Evolutionary conservation across 345 rosid species (phyloP).

Genomic region (Adansonia digitata): DNA sequence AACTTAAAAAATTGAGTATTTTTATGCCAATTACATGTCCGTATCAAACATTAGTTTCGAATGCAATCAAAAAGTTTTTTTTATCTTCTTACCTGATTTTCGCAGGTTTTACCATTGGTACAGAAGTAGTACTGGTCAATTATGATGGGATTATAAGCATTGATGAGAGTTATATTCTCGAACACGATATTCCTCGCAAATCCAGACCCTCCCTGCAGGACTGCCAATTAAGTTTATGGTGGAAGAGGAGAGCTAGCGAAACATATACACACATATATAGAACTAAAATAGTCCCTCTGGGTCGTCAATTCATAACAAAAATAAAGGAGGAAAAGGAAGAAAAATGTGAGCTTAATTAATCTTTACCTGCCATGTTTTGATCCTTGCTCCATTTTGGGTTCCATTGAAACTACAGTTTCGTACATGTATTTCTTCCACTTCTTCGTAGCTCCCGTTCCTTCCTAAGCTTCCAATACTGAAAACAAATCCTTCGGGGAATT

Average conservation of each 20-base stretch:
- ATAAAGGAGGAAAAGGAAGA: no score
- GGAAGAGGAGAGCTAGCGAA: not conserved
- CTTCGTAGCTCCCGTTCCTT: not conserved
- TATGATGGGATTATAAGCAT: not conserved
- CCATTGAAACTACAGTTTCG: not conserved
- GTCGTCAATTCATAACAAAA: no score
- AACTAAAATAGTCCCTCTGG: no score
- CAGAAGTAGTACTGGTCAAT: not conserved
- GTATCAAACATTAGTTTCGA: no score
- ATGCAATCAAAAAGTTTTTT: no score
- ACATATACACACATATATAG: no score
- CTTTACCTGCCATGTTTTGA: constrained; percentile 1
- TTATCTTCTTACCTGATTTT: not conserved
- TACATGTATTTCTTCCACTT: not conserved
- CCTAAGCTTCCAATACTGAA: not conserved
- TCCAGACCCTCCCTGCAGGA: not conserved
- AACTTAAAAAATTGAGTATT: no score
- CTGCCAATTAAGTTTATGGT: not conserved
- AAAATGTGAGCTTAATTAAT: no score
- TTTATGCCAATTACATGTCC: no score
- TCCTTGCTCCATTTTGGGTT: not conserved
- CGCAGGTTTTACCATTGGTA: not conserved
- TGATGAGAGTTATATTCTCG: not conserved
- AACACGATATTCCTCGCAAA: not conserved
- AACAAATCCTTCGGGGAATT: not conserved